Percentiles rank a stretch among this genome's conserved stretches.
Conservation (phyloP, 306 rosid genomes). For the Hippophae rhamnoides region DNA sequence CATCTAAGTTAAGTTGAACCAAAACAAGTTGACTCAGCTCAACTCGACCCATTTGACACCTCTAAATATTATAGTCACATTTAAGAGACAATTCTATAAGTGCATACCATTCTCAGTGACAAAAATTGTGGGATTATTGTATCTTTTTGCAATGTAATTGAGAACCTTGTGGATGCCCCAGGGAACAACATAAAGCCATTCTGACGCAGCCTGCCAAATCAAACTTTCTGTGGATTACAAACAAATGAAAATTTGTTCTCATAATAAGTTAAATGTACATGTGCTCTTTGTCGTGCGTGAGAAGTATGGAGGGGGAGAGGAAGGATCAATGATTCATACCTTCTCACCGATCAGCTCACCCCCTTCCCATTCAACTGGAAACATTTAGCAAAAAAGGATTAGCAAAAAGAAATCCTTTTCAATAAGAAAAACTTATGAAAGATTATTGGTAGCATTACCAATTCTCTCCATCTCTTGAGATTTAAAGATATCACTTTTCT, state of each 20-base stretch:
- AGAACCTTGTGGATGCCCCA: constrained; percentile 81
- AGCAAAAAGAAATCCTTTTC: neutral
- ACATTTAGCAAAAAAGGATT: constrained; percentile 11
- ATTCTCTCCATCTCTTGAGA: constrained; percentile 48
- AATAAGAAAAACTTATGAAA: neutral
- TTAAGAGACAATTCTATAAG: neutral
- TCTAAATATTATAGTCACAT: neutral
- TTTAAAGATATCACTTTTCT: constrained; percentile 33
- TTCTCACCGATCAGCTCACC: constrained; percentile 77
- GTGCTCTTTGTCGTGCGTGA: neutral
- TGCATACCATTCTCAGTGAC: constrained; percentile 82
- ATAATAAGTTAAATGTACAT: neutral
- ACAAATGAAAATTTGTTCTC: neutral
- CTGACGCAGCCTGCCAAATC: constrained; percentile 84
- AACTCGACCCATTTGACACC: too few relatives aligned
- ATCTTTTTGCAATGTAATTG: constrained; percentile 53
- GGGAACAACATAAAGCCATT: constrained; percentile 94
- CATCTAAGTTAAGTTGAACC: too few relatives aligned
- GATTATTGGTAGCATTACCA: constrained; percentile 29
- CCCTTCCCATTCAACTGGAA: constrained; percentile 71
- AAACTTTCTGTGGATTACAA: constrained; percentile 14
- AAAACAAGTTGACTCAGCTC: too few relatives aligned
- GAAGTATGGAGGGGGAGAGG: constrained; percentile 5
- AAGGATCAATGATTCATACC: constrained; percentile 35
- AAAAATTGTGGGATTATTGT: constrained; percentile 47